Evolutionary conservation across 129 eudicot genomes (phyloP), one percentile per base, ranked within the genome.

Genomic region (Tagetes erecta): DNA sequence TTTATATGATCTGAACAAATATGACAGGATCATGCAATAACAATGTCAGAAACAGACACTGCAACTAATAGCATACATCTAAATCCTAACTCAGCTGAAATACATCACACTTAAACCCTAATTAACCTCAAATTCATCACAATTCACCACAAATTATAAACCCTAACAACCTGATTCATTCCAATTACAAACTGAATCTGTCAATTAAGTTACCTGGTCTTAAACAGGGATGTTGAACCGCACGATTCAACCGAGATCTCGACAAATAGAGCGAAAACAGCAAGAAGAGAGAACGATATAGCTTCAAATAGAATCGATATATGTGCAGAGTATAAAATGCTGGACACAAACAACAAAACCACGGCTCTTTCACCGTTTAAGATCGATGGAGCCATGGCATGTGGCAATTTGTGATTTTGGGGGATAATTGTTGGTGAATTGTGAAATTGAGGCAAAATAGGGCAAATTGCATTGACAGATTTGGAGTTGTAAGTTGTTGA

Each of bases 341-440:
- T 81, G 2, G 76, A 57, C 31, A 89, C 74, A 76, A 89, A 87
- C 10, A 89, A 64, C 57, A 84, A 68, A 38, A 93, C 98, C 79
- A 93, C 98, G 74, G 87, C 89, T 78, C 98, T 84, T 87, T 93
- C 98, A 84, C 97, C 97, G 89, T 79, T 92, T 47, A 92, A 80
- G 77, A 87, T 71, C 86, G 85, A 83, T 56, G 81, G 76, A 84
- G 89, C 87, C 92, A 87, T 82, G 80, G 78, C 39, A 44, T 64
- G 46, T 45, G 76, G 9, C 49, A 70, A 36, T 36, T 42, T 53
- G 34, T 41, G 14, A 6, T 12, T 59, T 74, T 37, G 52, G 71
- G 72, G 79, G 12, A 9, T 64, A 36, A 62, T 62, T 35, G 3
- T 62, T 62, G 8, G 27, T 8, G 59, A 63, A 49, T 33, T 75